Percentiles rank a stretch among this genome's conserved stretches.
Evolutionary conservation across 805 yeast species (phyloP).

Genomic region (Teunomyces stri): DNA sequence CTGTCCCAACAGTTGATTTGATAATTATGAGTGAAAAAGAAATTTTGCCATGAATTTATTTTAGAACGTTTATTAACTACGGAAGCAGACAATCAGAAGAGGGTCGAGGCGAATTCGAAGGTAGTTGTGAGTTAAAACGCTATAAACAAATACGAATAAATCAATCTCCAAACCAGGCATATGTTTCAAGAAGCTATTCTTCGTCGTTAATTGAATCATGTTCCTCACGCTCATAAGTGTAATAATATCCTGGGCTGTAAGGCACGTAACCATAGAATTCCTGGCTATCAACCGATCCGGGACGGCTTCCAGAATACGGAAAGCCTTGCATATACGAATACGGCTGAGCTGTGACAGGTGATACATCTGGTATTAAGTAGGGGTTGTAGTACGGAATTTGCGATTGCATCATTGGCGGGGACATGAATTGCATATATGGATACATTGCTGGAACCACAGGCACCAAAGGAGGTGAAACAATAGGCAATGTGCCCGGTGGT

Average conservation of each 20-base stretch:
- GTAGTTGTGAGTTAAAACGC: background rate
- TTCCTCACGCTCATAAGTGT: constrained; percentile 1
- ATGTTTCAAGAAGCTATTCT: background rate
- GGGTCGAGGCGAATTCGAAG: background rate
- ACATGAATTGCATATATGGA: background rate
- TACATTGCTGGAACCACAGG: background rate
- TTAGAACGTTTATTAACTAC: background rate
- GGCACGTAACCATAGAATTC: background rate
- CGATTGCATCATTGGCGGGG: background rate
- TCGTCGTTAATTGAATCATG: background rate
- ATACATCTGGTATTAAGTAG: constrained; percentile 4
- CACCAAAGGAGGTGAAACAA: background rate
- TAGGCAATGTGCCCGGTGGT: background rate
- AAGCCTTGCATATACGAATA: background rate
- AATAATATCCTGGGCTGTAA: background rate
- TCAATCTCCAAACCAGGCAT: background rate
- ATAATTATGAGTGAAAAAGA: too few relatives aligned
- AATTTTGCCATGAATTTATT: too few relatives aligned
- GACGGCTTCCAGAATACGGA: background rate
- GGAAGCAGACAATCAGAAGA: background rate
- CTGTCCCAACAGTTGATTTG: too few relatives aligned
- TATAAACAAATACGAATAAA: background rate
- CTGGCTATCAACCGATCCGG: background rate
- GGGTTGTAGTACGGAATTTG: constrained; percentile 11
- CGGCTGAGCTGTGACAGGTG: background rate